Evolutionary conservation across 2,329 filamentous ascomycete genomes (phyloP).

Genomic region (Cyphellophora attinorum): DNA sequence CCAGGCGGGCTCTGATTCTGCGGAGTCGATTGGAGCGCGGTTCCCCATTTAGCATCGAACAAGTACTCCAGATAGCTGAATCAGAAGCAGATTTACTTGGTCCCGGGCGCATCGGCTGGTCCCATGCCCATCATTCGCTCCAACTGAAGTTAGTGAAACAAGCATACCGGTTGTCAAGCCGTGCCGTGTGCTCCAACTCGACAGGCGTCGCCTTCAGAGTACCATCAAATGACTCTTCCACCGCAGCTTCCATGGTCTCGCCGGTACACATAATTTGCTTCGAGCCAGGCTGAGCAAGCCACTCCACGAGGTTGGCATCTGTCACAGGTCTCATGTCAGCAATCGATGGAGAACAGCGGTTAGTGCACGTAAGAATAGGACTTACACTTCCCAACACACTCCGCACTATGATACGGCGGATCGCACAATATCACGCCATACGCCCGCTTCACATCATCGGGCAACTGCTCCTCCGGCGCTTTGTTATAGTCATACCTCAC

Average conservation of each 20-base stretch:
- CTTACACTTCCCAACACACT: slow-evolving; percentile 69
- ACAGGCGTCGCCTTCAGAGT: slow-evolving; percentile 58
- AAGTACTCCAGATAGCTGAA: too few species aligned
- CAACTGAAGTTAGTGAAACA: slow-evolving; percentile 75
- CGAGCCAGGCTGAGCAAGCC: slow-evolving; percentile 46
- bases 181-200: slow-evolving; percentile 59
- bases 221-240: slow-evolving; percentile 60
- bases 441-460: slow-evolving; percentile 49
- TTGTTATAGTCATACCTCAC: slow-evolving; percentile 64
- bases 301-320: slow-evolving; percentile 66
- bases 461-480: slow-evolving; percentile 35
- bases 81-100: too few species aligned
- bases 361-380: slow-evolving; percentile 3
- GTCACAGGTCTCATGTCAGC: slow-evolving; percentile 32
- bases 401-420: slow-evolving; percentile 69
- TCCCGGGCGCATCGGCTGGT: too few species aligned
- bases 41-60: too few species aligned
- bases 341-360: slow-evolving; percentile 1
- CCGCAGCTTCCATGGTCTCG: slow-evolving; percentile 60
- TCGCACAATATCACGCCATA: slow-evolving; percentile 66
- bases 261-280: slow-evolving; percentile 62
- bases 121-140: too few species aligned
- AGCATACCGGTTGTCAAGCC: slow-evolving; percentile 70
- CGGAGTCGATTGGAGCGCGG: too few species aligned
- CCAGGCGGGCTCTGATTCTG: too few species aligned